Base-by-base conservation (phyloP, 2,329 filamentous ascomycete species). In the Boeremia exigua region DNA sequence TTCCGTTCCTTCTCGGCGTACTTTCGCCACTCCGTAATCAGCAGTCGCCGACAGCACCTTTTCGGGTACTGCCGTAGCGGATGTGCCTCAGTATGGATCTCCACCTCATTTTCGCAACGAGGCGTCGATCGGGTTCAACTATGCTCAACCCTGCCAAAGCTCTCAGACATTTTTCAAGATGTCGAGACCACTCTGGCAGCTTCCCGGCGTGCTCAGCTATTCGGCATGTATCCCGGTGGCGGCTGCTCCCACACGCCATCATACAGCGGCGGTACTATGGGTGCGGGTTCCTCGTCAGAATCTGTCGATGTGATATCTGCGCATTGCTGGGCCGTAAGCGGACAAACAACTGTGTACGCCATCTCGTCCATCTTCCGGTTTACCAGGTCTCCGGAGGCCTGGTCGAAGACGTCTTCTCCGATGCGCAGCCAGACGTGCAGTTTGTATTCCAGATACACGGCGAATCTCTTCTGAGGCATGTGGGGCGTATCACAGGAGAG, bases 291-390 rank as follows among this genome's bases (percentile, higher is more conserved):
- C 11, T 46, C 43, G 5, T 46, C 34, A 4, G 8, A 11, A 5
- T 5, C 36, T 1, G 9, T 11, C 4, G 46, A 30, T 11, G 32
- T 9, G 1, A 10, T 17, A 1, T 15, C 8, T 6, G 8, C 47
- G 9, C 8, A 12, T 23, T 52, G 54, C 17, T 33, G 36, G 1
- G 28, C 23, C 1, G 29, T 40, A 3, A 57, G 29, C 14, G 54
- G 54, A 40, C 54, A 57, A 7, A 57, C 27, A 0, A 57, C 29
- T 12, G 54, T 57, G 9, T 57, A 57, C n/a, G 54, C 54, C 54
- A 57, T 57, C 33, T 57, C 54, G 15, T 57, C 54, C 48, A 57
- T 48, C 11, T 57, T 57, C 3, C 54, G 38, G 34, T 57, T 57
- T n/a, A 57, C 48, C n/a, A 57, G 29, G 38, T 57, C 54, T 5